These are phyloP conservation scores for Haberlea rhodopensis DNA, from an alignment of 257 asterid species.

Conservation along the genomic window DNA sequence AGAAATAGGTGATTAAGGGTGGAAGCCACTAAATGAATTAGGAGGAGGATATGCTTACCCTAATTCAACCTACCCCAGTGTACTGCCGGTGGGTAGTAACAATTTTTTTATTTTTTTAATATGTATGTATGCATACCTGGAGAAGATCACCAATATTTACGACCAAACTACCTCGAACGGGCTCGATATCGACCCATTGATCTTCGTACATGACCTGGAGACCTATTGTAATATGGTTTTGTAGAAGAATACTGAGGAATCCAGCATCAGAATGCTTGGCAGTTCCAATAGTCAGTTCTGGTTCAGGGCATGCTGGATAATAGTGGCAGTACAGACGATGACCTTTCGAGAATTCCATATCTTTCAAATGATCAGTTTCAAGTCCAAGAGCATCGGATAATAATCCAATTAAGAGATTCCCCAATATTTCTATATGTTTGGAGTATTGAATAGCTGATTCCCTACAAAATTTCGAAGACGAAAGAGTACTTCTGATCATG, in stretches of 20 bases:
- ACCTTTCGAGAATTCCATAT: constrained; percentile 23
- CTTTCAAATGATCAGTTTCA: constrained; percentile 11
- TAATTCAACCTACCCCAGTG: too few species aligned
- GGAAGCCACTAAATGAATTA: too few species aligned
- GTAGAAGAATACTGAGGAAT: constrained; percentile 25
- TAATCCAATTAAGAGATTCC: constrained; percentile 13
- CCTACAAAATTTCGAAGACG: constrained; percentile 1
- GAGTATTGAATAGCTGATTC: neutral
- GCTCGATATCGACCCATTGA: constrained; percentile 26
- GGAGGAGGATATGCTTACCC: too few species aligned
- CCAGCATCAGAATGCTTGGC: constrained; percentile 23
- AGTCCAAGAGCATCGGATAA: constrained; percentile 28
- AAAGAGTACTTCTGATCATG: too few species aligned
- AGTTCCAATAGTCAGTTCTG: constrained; percentile 21
- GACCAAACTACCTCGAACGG: constrained; percentile 17
- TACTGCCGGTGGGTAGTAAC: too few species aligned
- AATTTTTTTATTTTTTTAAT: too few species aligned
- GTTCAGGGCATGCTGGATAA: constrained; percentile 30
- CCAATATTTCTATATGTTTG: constrained; percentile 8
- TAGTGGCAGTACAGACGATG: constrained; percentile 20
- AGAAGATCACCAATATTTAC: constrained; percentile 27
- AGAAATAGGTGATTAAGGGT: too few species aligned
- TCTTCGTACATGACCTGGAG: constrained; percentile 20
- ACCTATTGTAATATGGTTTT: constrained; percentile 13
- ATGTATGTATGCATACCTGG: constrained; percentile 14